Evolutionary conservation across 306 rosid species (phyloP).

Genomic region (Dryas drummondii): DNA sequence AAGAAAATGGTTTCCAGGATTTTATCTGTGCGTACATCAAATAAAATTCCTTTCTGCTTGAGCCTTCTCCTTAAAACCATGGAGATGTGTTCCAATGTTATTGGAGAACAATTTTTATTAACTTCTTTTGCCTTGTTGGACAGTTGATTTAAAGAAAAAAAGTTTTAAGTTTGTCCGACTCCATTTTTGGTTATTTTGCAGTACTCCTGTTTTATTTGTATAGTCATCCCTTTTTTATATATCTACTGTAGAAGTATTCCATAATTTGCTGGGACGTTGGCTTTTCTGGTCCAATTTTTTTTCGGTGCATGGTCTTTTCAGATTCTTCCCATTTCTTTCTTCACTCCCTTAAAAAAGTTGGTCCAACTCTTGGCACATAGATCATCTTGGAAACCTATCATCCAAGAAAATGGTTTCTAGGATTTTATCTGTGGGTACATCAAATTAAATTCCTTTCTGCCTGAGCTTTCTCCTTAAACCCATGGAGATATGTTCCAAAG

Average conservation of each 20-base stretch:
- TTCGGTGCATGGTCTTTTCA: not conserved
- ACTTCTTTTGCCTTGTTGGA: not conserved
- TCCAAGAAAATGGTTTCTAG: not conserved
- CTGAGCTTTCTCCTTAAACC: not conserved
- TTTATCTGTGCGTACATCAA: not conserved
- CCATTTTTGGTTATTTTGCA: not conserved
- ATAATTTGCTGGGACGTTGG: not conserved
- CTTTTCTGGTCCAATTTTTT: not conserved
- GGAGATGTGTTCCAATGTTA: not conserved
- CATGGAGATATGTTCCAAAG: not conserved
- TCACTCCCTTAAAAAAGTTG: not conserved
- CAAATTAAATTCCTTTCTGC: not conserved
- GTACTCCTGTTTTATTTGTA: not conserved
- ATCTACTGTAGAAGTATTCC: not conserved
- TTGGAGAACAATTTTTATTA: not conserved
- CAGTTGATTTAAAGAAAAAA: not conserved
- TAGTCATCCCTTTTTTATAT: not conserved
- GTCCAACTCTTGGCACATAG: not conserved
- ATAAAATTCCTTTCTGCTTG: not conserved
- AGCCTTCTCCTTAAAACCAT: not conserved
- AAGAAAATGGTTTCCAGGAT: slow-evolving; percentile 4
- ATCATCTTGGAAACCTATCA: not conserved
- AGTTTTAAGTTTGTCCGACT: not conserved
- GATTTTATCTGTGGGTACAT: not conserved
- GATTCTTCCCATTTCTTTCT: not conserved